phyloP scores from a whole-genome alignment of 495 filamentous ascomycete genomes.

The Talaromyces stipitatus region DNA sequence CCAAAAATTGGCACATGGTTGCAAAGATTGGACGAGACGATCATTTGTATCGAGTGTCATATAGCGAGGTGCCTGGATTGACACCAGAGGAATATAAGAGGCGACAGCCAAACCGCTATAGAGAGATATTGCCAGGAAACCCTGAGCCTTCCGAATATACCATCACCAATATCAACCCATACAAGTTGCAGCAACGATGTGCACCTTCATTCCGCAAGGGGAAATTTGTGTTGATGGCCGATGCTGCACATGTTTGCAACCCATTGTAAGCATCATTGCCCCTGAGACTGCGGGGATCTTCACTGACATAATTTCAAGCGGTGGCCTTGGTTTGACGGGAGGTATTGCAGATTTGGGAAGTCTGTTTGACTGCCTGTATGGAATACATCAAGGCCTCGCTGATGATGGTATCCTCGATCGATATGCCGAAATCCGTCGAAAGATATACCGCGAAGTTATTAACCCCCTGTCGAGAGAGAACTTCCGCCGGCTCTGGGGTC shows the following conservation, averaged over 20 bases:
- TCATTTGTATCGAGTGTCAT: slow-evolving; percentile 51
- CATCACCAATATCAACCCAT: slow-evolving; percentile 47
- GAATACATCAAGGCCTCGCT: slow-evolving; percentile 45
- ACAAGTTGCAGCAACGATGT: slow-evolving; percentile 56
- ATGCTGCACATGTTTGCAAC: slow-evolving; percentile 44
- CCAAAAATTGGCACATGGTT: slow-evolving; percentile 54
- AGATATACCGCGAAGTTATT: slow-evolving; percentile 48
- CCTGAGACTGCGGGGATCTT: neutral
- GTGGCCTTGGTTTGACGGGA: slow-evolving; percentile 54
- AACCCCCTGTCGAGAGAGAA: slow-evolving; percentile 50
- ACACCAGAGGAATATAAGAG: slow-evolving; percentile 43
- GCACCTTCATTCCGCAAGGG: slow-evolving; percentile 49
- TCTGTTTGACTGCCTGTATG: slow-evolving; percentile 49
- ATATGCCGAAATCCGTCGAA: slow-evolving; percentile 48
- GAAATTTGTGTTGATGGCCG: slow-evolving; percentile 48
- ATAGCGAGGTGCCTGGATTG: slow-evolving; percentile 46
- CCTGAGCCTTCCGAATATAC: slow-evolving; percentile 51
- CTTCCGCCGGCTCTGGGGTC: slow-evolving; percentile 25
- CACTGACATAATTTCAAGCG: slow-evolving; percentile 16
- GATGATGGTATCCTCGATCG: slow-evolving; percentile 50
- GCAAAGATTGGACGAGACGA: slow-evolving; percentile 50
- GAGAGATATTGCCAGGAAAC: slow-evolving; percentile 49
- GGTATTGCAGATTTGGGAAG: slow-evolving; percentile 53
- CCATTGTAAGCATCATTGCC: slow-evolving; percentile 26
- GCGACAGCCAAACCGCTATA: slow-evolving; percentile 45